Evolutionary conservation across 2,329 filamentous ascomycete species (phyloP).

Genomic region (Colletotrichum falcatum): DNA sequence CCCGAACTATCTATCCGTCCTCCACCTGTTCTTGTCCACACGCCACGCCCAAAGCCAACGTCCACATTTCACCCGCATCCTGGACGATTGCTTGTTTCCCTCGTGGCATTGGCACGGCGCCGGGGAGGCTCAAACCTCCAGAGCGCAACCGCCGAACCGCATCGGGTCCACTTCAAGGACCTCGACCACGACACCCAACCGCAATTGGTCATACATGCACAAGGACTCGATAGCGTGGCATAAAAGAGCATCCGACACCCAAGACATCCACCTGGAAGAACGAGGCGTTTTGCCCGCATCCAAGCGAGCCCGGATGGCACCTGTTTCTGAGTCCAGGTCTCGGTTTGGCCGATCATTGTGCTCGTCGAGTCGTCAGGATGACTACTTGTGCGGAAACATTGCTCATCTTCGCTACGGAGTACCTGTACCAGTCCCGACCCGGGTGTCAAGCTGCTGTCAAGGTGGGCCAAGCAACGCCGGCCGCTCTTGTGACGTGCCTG

Average conservation of each 20-base stretch:
- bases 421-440: conserved; percentile 8
- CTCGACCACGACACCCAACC: background rate
- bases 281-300: background rate
- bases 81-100: background rate
- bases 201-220: too few species aligned
- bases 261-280: background rate
- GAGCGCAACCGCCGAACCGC: background rate
- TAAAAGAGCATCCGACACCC: too few species aligned
- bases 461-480: conserved; percentile 1
- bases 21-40: conserved; percentile 9
- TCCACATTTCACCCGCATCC: background rate
- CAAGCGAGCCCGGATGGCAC: background rate
- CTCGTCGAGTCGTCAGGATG: too few species aligned
- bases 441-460: background rate
- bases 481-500: conserved; percentile 5
- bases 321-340: conserved; percentile 1
- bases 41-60: background rate
- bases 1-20: conserved; percentile 6
- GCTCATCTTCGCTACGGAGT: background rate
- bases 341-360: conserved; percentile 10
- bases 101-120: conserved; percentile 16
- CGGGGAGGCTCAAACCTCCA: conserved; percentile 12
- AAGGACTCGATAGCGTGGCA: too few species aligned
- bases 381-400: too few species aligned
- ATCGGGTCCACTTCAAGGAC: background rate